Base-by-base conservation (phyloP, 768 basidiomycete species). In the Lyophyllum decastes region DNA sequence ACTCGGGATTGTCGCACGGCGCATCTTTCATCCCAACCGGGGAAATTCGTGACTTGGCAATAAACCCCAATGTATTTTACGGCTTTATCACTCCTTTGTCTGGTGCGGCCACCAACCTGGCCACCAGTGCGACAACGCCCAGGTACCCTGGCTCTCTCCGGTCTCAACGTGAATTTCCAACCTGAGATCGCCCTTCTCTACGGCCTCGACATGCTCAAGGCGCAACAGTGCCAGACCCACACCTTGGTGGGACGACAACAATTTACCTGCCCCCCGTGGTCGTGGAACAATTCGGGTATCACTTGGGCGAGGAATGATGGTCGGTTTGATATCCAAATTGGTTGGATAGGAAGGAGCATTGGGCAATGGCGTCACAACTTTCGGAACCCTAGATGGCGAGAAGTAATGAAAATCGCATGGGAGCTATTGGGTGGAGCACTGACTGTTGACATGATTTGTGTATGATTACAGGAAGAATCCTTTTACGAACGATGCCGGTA, bases 401-500 rank as follows among this genome's bases (percentile, higher is more conserved):
- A 41, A 22, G 40, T n/a, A 53, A 21, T 58, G 50, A 17, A 41
- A 35, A 40, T 55, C 16, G 14, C 25, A 25, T 21, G 33, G 16
- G 25, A 44, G 9, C 22, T 47, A 6, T 2, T 33, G 40, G 8
- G 40, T 27, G 46, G 40, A 30, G 34, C 21, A 69, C 74, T 61
- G 40, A 77, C 79, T 64, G 55, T 55, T 77, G 67, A 24, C 70
- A 66, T 47, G 70, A 62, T 46, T 76, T 61, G 59, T 83, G 78
- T 30, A 95, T 74, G 2, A 76, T 62, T n/a, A 98, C 83, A 2
- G 95, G 95, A 11, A 94, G 74, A 30, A 95, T 90, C 12, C 97
- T 86, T 71, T 98, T 98, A 60, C 97, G 82, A 43, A 97, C 77
- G 25, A 89, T 80, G 11, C 97, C 97, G 6, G 90, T 98, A 70